These are phyloP conservation scores for Leccinum colubrinum DNA, from an alignment of 1,284 basidiomycete genomes.

Conservation along the genomic window DNA sequence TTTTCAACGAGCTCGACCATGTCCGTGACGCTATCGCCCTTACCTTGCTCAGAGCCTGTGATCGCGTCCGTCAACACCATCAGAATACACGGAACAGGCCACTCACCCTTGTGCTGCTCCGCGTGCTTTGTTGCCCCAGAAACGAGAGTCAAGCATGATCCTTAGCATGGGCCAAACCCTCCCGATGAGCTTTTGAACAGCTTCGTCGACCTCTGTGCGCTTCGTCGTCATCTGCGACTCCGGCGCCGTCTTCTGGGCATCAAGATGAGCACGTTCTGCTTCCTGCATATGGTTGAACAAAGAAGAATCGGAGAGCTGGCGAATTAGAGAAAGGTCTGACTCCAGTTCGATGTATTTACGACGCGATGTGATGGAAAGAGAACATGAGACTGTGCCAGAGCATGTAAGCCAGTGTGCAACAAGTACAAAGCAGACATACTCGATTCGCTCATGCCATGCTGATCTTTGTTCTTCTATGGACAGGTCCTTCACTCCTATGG, in stretches of 20 bases:
- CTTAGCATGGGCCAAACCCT: conserved; percentile 27
- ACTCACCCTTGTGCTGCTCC: too few species aligned
- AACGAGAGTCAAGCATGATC: too few species aligned
- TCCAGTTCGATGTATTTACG: conserved; percentile 16
- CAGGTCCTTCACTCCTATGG: too few species aligned
- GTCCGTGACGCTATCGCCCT: too few species aligned
- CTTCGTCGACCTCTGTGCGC: conserved; percentile 31
- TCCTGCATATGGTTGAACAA: conserved; percentile 14
- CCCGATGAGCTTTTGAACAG: conserved; percentile 24
- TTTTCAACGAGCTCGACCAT: too few species aligned
- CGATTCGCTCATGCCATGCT: too few species aligned
- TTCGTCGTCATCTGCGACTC: conserved; percentile 24
- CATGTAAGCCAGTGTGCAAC: neutral
- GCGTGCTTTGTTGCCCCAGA: too few species aligned
- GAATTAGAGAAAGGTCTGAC: conserved; percentile 14
- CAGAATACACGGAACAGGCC: too few species aligned
- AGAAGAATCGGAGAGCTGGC: conserved; percentile 19
- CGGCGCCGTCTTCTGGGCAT: conserved; percentile 17
- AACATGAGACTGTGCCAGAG: conserved; percentile 28
- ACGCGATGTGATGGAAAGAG: conserved; percentile 26
- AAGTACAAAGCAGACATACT: too few species aligned
- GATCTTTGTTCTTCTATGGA: too few species aligned
- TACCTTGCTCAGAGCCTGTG: too few species aligned
- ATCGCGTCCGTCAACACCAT: too few species aligned
- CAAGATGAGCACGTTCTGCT: conserved; percentile 15